Evolutionary conservation across 495 filamentous ascomycete species (phyloP).

Genomic region (Xylaria castorea): DNA sequence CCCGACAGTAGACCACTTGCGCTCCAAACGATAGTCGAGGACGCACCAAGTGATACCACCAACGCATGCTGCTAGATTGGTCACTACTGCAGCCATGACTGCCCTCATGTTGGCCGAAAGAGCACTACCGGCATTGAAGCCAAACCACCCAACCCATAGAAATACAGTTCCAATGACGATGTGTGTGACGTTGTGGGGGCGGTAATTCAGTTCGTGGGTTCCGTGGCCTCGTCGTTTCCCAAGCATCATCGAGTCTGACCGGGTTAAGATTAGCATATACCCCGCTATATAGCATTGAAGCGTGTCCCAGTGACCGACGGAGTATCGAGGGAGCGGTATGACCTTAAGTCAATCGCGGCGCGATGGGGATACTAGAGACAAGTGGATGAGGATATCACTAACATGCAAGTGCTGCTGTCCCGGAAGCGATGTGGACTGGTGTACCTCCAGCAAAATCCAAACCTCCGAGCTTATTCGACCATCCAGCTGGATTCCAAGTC

Average conservation of each 20-base stretch:
- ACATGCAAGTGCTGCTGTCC: constrained; percentile 82
- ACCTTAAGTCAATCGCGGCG: neutral
- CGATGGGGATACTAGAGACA: neutral
- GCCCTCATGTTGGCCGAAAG: constrained; percentile 87
- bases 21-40: constrained; percentile 90
- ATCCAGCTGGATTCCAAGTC: constrained; percentile 93
- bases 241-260: constrained; percentile 77
- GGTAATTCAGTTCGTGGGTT: constrained; percentile 92
- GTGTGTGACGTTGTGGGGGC: constrained; percentile 97
- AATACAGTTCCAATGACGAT: constrained; percentile 97
- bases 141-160: constrained; percentile 99
- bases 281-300: neutral
- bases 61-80: constrained; percentile 78
- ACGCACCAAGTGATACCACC: constrained; percentile 96
- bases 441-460: constrained; percentile 97
- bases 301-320: neutral
- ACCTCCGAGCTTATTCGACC: constrained; percentile 83
- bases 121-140: constrained; percentile 96
- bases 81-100: constrained; percentile 76
- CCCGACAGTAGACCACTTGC: constrained; percentile 96
- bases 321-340: neutral
- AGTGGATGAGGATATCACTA: constrained; percentile 21
- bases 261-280: constrained; percentile 37
- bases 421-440: constrained; percentile 94
- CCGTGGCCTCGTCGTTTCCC: constrained; percentile 88